Conservation (phyloP, 257 asterid genomes). For the Solanum commersonii region DNA sequence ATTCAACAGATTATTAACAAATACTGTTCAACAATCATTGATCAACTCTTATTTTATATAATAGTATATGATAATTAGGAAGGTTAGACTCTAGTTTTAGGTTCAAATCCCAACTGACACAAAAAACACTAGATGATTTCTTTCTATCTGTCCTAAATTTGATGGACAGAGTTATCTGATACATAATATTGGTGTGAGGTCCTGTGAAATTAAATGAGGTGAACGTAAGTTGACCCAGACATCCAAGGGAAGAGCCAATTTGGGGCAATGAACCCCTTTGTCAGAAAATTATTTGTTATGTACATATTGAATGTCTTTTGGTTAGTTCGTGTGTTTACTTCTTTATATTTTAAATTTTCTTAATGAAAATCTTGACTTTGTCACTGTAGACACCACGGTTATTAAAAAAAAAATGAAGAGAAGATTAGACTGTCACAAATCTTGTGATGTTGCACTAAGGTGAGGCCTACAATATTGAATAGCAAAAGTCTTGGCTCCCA, state of each 20-base stretch:
- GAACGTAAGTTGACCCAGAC: background rate
- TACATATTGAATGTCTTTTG: background rate
- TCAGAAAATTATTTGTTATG: background rate
- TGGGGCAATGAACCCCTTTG: background rate
- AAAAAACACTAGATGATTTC: background rate
- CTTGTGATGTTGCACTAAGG: background rate
- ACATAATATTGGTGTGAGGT: background rate
- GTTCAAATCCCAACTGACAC: background rate
- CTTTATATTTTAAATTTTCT: too few relatives aligned
- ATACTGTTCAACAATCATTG: background rate
- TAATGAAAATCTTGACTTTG: too few relatives aligned
- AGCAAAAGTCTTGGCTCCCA: background rate
- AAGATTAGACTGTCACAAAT: background rate
- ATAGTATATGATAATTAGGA: background rate
- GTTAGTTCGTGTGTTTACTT: background rate
- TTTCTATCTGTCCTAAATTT: background rate
- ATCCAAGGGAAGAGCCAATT: background rate
- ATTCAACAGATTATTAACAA: background rate
- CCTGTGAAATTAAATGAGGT: background rate
- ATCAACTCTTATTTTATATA: background rate
- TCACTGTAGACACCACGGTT: background rate
- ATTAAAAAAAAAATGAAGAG: background rate
- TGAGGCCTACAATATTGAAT: background rate
- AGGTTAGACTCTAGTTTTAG: background rate
- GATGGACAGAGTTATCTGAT: background rate